Base-by-base conservation (phyloP, 192 early-diverging fungal genomes). In the Podila epigama region DNA sequence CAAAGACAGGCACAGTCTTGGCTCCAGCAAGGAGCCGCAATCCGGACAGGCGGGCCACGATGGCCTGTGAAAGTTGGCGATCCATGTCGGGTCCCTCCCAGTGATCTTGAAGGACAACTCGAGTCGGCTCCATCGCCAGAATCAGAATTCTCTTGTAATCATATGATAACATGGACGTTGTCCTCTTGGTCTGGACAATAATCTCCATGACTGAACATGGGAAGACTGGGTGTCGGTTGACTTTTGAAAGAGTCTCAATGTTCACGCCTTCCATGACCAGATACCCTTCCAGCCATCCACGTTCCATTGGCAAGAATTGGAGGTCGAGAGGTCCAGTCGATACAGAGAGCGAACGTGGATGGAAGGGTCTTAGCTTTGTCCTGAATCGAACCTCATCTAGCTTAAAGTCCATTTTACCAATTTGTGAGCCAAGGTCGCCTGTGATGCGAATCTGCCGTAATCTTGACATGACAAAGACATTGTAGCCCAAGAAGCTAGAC, bases 81-180 rank as follows among this genome's bases (percentile, higher is more conserved):
- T 77, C 66, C 8, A 68, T 51, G 40, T 77, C 54, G 13, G 73
- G 66, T 15, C 75, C 63, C 13, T 71, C 71, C 87, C 90, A 89
- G 58, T 78, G 56, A 37, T 87, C 87, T 9, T 54, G 79, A 34
- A 89, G 54, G 8, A 69, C 79, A 28, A 80, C 70, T 39, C 82
- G 37, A 2, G 89, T 72, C 0, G 89, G 87, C 13, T 87, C 82
- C 2, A 92, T 63, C 10, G 89, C 75, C 20, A 90, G 39, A 36
- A 91, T 83, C 35, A 93, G 61, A 25, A 94, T 88, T 35, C 86
- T 84, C 70, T 94, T 91, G 79, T 91, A 91, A 59, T 94, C 91
- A 41, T 91, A 93, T n/a, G 89, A 84, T 16, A 93, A 75, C 50
- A 85, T 85, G 0, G 89, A 85, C 42, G 81, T 80, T 32, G 89